Evolutionary conservation across 805 yeast species (phyloP), one percentile per base, ranked within the genome.

Genomic region (Helenozyma rhizophorensis): DNA sequence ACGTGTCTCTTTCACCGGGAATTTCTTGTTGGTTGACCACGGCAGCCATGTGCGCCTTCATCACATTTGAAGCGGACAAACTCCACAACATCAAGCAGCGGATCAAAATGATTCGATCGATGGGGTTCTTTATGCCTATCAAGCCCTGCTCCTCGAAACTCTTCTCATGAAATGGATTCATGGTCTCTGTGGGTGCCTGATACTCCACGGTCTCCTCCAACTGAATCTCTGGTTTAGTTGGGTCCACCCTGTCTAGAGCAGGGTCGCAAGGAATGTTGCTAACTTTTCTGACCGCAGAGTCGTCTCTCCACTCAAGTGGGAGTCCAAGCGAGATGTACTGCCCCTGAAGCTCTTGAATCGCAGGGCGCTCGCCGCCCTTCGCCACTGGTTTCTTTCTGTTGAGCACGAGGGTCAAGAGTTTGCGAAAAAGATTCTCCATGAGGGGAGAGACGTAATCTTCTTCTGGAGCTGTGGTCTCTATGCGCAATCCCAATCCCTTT

Each of bases 271-370:
- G 36, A 7, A 34, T 22, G 3, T 26, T 27, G 10, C 27, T 33
- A 3, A 33, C 37, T 7, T 23, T 33, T 4, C 34, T 40, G 2
- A 39, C 32, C 15, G 22, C 16, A 2, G 45, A 22, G 24, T 43
- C 47, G 30, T 53, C 55, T 30, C 55, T 51, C 72, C 72, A 66
- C 38, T 64, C 70, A 16, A 30, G 39, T 3, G 72, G 71, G 14
- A 64, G 46, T 1, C 72, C 71, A 5, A 59, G 43, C 4, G 32
- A 19, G 7, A 39, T 27, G 27, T 47, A 39, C 33, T 52, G 43
- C 1, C 61, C 37, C 34, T 56, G 61, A 27, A 66, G 48, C 37
- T 65, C 70, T 14, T 46, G 48, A 12, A 62, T 50, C 3, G 68
- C 68, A 14, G 56, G 37, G 12, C 42, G 36, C 42, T 38, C 57